phyloP scores from a whole-genome alignment of 768 basidiomycete genomes.

The Phlebiopsis flavidoalba region DNA sequence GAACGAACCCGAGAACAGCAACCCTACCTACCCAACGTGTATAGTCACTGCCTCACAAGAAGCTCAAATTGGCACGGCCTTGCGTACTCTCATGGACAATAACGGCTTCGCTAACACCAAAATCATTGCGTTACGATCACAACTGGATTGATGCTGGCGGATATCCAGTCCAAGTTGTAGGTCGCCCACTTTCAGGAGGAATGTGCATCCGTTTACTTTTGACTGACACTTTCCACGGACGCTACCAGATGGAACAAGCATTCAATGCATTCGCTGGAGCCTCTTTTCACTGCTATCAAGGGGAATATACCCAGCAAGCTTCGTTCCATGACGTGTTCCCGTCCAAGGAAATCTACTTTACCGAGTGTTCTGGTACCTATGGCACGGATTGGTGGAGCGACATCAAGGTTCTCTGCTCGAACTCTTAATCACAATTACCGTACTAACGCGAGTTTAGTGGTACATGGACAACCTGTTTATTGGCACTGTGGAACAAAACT shows the following conservation, averaged over 20 bases:
- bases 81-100: constrained; percentile 56
- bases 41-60: constrained; percentile 49
- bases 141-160: constrained; percentile 66
- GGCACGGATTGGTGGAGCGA: constrained; percentile 78
- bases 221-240: background rate
- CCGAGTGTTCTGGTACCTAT: constrained; percentile 61
- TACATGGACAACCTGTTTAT: constrained; percentile 63
- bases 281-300: constrained; percentile 69
- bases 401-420: constrained; percentile 52
- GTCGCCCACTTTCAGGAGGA: constrained; percentile 7
- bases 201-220: background rate
- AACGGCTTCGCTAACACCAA: constrained; percentile 58
- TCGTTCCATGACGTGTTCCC: constrained; percentile 53
- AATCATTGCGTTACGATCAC: constrained; percentile 64
- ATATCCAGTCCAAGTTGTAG: constrained; percentile 55
- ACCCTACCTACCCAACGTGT: constrained; percentile 67
- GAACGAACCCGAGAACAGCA: constrained; percentile 49
- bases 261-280: constrained; percentile 56
- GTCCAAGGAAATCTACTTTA: constrained; percentile 50
- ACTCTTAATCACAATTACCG: too few species aligned
- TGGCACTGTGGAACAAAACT: constrained; percentile 36
- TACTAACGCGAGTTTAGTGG: constrained; percentile 38
- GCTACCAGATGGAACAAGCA: constrained; percentile 47
- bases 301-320: constrained; percentile 47
- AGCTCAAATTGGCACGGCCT: constrained; percentile 49